These are phyloP conservation scores for Erucastrum elatum DNA, from an alignment of 345 rosid species.

Conservation along the genomic window DNA sequence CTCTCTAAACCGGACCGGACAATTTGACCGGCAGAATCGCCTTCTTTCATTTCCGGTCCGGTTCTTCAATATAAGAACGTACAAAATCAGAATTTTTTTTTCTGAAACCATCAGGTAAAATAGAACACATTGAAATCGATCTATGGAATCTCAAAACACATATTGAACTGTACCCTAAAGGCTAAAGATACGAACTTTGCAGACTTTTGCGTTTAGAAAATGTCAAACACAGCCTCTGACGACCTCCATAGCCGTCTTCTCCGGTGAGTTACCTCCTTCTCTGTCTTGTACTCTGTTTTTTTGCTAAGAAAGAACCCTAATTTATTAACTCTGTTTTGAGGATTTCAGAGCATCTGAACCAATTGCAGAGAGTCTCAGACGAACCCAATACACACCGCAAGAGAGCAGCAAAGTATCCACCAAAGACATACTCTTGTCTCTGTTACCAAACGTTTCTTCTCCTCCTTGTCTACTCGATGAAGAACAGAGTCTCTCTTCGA, in stretches of 20 bases:
- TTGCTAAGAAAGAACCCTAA: slow-evolving; percentile 5
- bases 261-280: slow-evolving; percentile 40
- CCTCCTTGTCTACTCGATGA: slow-evolving; percentile 4
- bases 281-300: not conserved
- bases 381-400: slow-evolving; percentile 46
- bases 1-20: not conserved
- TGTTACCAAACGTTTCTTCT: slow-evolving; percentile 44
- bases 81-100: not conserved
- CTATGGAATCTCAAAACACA: not conserved
- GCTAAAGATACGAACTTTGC: not conserved
- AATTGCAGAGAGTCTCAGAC: slow-evolving; percentile 47
- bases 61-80: not conserved
- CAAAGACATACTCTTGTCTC: slow-evolving; percentile 55
- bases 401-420: slow-evolving; percentile 47
- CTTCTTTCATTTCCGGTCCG: not conserved
- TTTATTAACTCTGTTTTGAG: not conserved
- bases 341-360: slow-evolving; percentile 48
- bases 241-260: not conserved
- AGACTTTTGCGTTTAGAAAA: not conserved
- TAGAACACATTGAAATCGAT: not conserved
- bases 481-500: slow-evolving; percentile 30
- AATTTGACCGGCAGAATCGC: not conserved
- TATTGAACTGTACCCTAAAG: not conserved
- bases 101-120: not conserved
- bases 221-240: not conserved